These are phyloP conservation scores for Escallonia herrerae DNA, from an alignment of 129 eudicot species.

Conservation along the genomic window DNA sequence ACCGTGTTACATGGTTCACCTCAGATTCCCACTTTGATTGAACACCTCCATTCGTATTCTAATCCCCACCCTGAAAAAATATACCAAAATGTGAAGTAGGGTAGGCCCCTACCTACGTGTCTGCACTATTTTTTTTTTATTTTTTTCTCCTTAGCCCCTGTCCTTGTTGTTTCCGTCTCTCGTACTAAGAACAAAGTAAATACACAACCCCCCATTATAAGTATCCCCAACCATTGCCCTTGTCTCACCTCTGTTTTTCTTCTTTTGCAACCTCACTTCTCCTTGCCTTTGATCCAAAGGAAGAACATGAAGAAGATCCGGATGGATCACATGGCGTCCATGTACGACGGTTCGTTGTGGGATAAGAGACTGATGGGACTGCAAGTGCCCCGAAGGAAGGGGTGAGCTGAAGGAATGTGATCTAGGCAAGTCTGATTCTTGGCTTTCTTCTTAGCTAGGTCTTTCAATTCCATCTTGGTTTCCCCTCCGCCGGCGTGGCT, in stretches of 20 bases:
- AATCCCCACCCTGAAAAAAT: too few relatives aligned
- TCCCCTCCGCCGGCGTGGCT: too few relatives aligned
- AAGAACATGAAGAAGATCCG: not conserved
- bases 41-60: too few relatives aligned
- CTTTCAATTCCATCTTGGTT: not conserved
- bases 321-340: not conserved
- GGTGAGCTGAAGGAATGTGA: not conserved
- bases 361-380: not conserved
- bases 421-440: constrained; percentile 10
- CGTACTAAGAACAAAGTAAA: not conserved
- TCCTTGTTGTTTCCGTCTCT: not conserved
- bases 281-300: not conserved
- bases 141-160: not conserved
- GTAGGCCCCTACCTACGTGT: not conserved
- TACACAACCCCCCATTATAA: constrained; percentile 4
- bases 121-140: not conserved
- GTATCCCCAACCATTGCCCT: not conserved
- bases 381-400: not conserved
- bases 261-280: not conserved
- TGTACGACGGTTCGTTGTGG: not conserved
- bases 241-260: too few relatives aligned
- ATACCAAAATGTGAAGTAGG: not conserved
- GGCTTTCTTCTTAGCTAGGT: not conserved
- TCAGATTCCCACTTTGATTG: too few relatives aligned
- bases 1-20: too few relatives aligned